Conservation (phyloP, 2,329 filamentous ascomycete genomes). For the Verticillium albo-atrum region DNA sequence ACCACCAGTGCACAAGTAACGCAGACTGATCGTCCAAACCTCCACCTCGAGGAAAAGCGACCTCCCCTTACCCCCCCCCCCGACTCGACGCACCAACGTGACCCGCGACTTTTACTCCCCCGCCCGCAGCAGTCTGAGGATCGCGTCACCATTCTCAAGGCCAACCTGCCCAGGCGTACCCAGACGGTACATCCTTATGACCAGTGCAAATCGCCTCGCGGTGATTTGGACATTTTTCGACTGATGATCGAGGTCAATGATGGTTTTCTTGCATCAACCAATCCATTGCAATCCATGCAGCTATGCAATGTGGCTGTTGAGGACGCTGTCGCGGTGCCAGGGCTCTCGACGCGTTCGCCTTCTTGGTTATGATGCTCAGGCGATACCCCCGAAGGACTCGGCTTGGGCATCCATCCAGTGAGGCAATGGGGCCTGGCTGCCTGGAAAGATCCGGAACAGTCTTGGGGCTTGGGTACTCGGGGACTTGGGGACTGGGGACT, state of each 20-base stretch:
- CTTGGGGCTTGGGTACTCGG: too few species aligned
- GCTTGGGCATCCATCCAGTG: neutral
- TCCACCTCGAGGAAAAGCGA: neutral
- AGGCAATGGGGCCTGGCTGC: neutral
- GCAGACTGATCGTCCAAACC: neutral
- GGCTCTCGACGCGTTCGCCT: neutral
- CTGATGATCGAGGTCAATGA: neutral
- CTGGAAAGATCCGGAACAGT: neutral
- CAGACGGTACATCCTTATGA: neutral
- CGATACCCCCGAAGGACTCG: conserved; percentile 8
- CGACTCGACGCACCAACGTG: neutral
- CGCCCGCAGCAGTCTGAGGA: neutral
- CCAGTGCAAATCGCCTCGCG: neutral
- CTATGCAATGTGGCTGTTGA: neutral
- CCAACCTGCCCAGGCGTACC: neutral
- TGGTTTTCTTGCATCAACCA: neutral
- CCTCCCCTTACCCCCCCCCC: too few species aligned
- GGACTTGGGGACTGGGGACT: too few species aligned
- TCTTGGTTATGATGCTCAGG: conserved; percentile 6
- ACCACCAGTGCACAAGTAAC: neutral
- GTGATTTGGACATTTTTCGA: neutral
- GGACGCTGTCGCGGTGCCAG: neutral
- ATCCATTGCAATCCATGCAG: neutral
- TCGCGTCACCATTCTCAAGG: neutral
- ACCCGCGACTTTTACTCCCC: neutral